Evolutionary conservation across 1,139 yeast species (phyloP), one percentile per base, ranked within the genome.

Genomic region (Diutina sp.): DNA sequence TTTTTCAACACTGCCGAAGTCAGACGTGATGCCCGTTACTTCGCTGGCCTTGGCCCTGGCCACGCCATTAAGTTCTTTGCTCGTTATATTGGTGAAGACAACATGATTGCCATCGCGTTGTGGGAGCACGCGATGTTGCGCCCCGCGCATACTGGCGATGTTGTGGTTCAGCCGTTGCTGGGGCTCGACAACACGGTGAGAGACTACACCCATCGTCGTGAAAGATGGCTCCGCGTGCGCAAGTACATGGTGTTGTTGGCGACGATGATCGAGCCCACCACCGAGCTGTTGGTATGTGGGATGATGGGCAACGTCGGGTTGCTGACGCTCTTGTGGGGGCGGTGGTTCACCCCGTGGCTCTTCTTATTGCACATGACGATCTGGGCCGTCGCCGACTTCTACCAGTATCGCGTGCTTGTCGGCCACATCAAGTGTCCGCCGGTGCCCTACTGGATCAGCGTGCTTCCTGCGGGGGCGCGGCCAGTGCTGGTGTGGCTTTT

Each of bases 221-320:
- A 86, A 38, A 73, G 97, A 56, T 90, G 97, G 97, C 71, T 90
- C 18, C 74, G 97, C 55, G 96, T 90, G n/a, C 74, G 97, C 35
- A 86, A 87, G 65, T 89, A 87, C 67, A 89, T 90, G 96, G 97
- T 90, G 2, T 71, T 85, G 41, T 83, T 83, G 45, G 97, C 97
- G 1, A 90, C 97, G 0, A 68, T 90, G 56, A 72, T 88, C 32
- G 97, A 90, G 65, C 97, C 97, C 7, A 80, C 93, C 6, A 90
- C 97, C 0, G 97, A 90, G 67, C 79, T 87, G 55, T 62, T 90
- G 3, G 69, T 89, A 1, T 78, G 85, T 63, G 95, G 95, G 0
- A 51, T 80, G 0, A 80, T 78, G 67, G 96, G 96, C 7, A 73
- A 86, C 1, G 80, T 76, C 64, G 85, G 85, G 1, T 61, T 84